Conservation (phyloP, 495 filamentous ascomycete genomes). For the Schizothecium vesticola region DNA sequence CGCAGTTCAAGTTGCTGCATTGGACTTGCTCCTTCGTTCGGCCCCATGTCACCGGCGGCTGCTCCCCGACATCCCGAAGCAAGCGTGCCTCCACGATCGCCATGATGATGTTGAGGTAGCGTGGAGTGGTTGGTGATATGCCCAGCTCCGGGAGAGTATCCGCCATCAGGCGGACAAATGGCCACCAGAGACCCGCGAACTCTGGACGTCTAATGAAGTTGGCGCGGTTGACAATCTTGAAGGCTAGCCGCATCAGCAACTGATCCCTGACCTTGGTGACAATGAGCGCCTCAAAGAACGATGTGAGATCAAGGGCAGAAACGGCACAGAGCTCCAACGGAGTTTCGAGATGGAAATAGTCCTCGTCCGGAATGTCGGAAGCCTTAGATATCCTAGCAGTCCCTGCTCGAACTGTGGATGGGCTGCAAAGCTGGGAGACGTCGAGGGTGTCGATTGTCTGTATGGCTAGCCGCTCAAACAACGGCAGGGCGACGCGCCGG, state of each 20-base stretch:
- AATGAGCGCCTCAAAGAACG: slow-evolving; percentile 7
- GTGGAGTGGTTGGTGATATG: slow-evolving; percentile 3
- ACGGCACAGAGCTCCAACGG: not conserved
- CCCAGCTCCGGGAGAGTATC: slow-evolving; percentile 6
- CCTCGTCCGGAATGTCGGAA: not conserved
- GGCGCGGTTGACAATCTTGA: slow-evolving; percentile 11
- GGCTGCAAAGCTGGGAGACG: slow-evolving; percentile 4
- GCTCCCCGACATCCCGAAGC: slow-evolving; percentile 1
- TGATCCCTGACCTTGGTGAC: not conserved
- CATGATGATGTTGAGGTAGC: slow-evolving; percentile 15
- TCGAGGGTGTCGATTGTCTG: slow-evolving; percentile 6
- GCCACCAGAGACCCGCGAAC: slow-evolving; percentile 18
- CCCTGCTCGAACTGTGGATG: not conserved
- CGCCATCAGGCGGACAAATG: slow-evolving; percentile 13
- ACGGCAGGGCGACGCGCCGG: not conserved
- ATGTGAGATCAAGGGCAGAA: slow-evolving; percentile 3
- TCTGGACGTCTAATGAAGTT: slow-evolving; percentile 3
- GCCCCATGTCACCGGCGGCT: not conserved
- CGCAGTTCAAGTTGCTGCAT: not conserved
- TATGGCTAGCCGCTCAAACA: slow-evolving; percentile 3
- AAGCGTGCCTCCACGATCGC: slow-evolving; percentile 13
- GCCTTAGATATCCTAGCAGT: not conserved
- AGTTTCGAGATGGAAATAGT: not conserved
- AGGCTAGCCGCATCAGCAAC: slow-evolving; percentile 7
- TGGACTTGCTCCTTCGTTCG: not conserved